Percentiles rank a stretch among this genome's conserved stretches.
Evolutionary conservation across 495 filamentous ascomycete genomes (phyloP).

Genomic region (Sporormia fimetaria): DNA sequence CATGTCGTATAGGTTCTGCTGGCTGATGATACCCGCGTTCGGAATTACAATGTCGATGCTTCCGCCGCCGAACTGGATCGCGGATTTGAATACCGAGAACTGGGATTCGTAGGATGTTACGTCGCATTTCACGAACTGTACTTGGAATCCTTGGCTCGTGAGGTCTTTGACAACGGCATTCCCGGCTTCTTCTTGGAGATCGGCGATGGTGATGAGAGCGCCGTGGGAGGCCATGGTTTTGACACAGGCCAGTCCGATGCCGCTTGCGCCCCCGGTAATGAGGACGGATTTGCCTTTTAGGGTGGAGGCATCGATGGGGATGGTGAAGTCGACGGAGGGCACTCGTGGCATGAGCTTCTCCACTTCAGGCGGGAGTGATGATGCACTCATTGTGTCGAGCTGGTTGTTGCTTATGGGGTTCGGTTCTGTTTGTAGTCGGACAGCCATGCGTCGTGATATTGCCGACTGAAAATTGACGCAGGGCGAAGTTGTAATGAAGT

Average conservation of each 20-base stretch:
- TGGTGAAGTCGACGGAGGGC: slow-evolving; percentile 6
- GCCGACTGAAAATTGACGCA: too few species aligned
- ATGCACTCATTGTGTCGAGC: neutral
- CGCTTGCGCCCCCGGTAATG: slow-evolving; percentile 20
- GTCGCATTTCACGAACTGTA: slow-evolving; percentile 15
- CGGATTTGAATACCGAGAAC: slow-evolving; percentile 17
- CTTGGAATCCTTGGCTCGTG: slow-evolving; percentile 4
- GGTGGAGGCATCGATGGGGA: slow-evolving; percentile 8
- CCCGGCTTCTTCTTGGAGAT: slow-evolving; percentile 15
- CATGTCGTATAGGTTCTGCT: slow-evolving; percentile 14
- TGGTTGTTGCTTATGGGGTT: neutral
- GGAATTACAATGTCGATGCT: slow-evolving; percentile 19
- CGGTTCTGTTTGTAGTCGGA: neutral
- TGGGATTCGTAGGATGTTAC: slow-evolving; percentile 21
- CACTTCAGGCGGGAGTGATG: slow-evolving; percentile 1
- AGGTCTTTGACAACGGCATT: slow-evolving; percentile 7
- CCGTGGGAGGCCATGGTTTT: slow-evolving; percentile 7
- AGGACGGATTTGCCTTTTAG: slow-evolving; percentile 17
- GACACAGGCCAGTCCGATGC: slow-evolving; percentile 12
- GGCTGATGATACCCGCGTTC: slow-evolving; percentile 11
- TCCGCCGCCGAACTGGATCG: slow-evolving; percentile 12
- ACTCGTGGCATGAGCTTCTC: slow-evolving; percentile 4
- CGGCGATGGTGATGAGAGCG: slow-evolving; percentile 19
- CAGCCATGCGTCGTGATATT: too few species aligned
- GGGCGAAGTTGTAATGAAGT: too few species aligned